A percentile compares a stretch with the other conserved stretches of the same genome.
phyloP scores from a whole-genome alignment of 306 rosid species.

The Quillaja saponaria region DNA sequence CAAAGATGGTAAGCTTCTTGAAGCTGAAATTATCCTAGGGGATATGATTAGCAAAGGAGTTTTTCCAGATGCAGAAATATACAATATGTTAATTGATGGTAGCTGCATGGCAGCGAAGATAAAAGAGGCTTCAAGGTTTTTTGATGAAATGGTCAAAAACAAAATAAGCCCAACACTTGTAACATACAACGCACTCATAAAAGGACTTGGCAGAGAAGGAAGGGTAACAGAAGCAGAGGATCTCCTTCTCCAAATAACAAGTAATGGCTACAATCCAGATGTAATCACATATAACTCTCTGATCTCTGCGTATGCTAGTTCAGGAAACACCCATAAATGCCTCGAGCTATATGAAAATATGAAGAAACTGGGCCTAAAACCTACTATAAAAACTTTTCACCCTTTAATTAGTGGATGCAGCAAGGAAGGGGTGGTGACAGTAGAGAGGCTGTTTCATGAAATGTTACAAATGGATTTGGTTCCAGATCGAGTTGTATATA shows the following conservation, averaged over 20 bases:
- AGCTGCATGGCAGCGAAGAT: slow-evolving; percentile 51
- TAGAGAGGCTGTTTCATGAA: slow-evolving; percentile 56
- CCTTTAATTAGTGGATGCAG: slow-evolving; percentile 59
- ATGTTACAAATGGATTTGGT: slow-evolving; percentile 52
- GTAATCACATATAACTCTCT: slow-evolving; percentile 81
- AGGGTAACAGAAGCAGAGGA: slow-evolving; percentile 62
- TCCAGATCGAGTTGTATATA: slow-evolving; percentile 65
- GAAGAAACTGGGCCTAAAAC: slow-evolving; percentile 63
- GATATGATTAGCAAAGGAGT: slow-evolving; percentile 65
- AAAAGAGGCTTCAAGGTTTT: slow-evolving; percentile 53
- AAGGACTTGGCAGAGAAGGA: slow-evolving; percentile 71
- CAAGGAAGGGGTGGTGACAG: slow-evolving; percentile 45
- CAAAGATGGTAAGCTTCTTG: slow-evolving; percentile 61
- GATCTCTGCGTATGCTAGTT: slow-evolving; percentile 64
- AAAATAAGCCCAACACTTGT: slow-evolving; percentile 62
- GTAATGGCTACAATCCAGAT: slow-evolving; percentile 55
- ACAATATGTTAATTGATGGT: slow-evolving; percentile 73
- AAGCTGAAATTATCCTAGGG: slow-evolving; percentile 62
- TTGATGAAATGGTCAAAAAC: slow-evolving; percentile 56
- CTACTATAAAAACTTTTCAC: slow-evolving; percentile 65
- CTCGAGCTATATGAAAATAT: slow-evolving; percentile 59
- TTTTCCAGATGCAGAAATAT: slow-evolving; percentile 65
- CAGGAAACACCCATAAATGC: slow-evolving; percentile 51
- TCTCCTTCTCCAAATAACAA: slow-evolving; percentile 40
- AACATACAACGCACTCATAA: slow-evolving; percentile 66